Percentiles rank a stretch among this genome's conserved stretches.
phyloP scores from a whole-genome alignment of 2,329 filamentous ascomycete species.

The Trichoderma lentiforme region DNA sequence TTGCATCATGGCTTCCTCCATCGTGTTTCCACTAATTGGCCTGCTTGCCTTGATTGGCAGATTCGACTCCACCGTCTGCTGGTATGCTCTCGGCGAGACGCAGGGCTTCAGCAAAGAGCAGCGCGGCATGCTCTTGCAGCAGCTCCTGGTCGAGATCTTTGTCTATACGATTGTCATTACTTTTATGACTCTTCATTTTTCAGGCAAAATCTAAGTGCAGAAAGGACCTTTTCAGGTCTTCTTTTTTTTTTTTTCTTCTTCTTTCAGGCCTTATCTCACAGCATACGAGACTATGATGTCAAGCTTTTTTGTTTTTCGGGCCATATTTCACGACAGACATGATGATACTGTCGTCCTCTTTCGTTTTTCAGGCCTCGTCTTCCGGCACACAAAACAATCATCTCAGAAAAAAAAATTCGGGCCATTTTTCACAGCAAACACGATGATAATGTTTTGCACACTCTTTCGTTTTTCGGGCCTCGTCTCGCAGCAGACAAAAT shows the following conservation, averaged over 20 bases:
- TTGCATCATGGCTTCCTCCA: slow-evolving; percentile 36
- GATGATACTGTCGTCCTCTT: background rate
- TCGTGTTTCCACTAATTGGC: slow-evolving; percentile 47
- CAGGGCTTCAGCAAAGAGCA: slow-evolving; percentile 35
- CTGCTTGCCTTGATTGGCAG: slow-evolving; percentile 43
- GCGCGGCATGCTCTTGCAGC: slow-evolving; percentile 31
- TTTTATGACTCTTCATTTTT: slow-evolving; percentile 32
- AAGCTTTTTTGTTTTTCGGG: background rate
- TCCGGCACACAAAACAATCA: background rate
- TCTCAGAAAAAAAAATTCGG: background rate
- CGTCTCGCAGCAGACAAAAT: background rate
- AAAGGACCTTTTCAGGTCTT: background rate
- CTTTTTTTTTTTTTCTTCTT: background rate
- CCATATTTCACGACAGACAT: background rate
- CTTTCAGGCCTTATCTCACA: background rate
- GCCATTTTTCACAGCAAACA: background rate
- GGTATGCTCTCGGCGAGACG: slow-evolving; percentile 48
- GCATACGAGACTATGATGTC: background rate
- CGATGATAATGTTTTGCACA: background rate
- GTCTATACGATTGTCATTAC: slow-evolving; percentile 33
- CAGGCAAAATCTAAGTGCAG: slow-evolving; percentile 18
- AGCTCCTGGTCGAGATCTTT: slow-evolving; percentile 38
- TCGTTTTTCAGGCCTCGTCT: background rate
- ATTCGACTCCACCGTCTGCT: slow-evolving; percentile 45
- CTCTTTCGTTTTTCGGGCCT: slow-evolving; percentile 26